Base-by-base conservation (phyloP, 331 rosid genomes). In the Malus hybrid region DNA sequence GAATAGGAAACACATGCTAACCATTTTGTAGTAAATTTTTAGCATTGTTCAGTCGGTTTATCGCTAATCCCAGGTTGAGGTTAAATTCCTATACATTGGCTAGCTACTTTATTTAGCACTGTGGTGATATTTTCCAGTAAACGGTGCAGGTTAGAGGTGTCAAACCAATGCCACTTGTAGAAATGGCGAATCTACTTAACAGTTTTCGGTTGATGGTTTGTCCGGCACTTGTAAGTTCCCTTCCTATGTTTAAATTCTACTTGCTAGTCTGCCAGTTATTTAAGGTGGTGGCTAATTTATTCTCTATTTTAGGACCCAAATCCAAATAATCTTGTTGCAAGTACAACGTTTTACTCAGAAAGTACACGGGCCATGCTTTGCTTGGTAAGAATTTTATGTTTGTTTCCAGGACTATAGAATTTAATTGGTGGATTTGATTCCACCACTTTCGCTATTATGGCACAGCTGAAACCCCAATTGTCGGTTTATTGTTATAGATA, bases 331-430 rank as follows among this genome's bases (percentile, higher is more conserved):
- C 89, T 92, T 65, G 93, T 92, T 36, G 96, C 88, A 29, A 90
- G 99, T 77, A 89, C 97, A 57, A 90, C 97, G 36, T 95, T 90
- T 83, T 90, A 79, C 87, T 95, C 99, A 57, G 99, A 95, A 80
- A 89, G 88, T 79, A 92, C 97, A 28, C 89, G 87, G 80, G 93
- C 98, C 72, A 92, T 92, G 99, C 97, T 95, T 60, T 95, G 99
- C 86, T 83, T 95, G 79, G 99, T 95, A 89, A 92, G 97, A 42
- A 20, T 9, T 72, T 18, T 61, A 19, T 80, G 62, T 81, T 70
- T 56, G 7, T n/a, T 70, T 67, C 70, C 27, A 70, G 67, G 67
- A 31, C 13, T 65, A 0, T 5, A n/a, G 54, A 66, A 39, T 15
- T 59, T 29, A 34, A 8, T 78, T 19, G 65, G 33, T 57, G 57